Conservation (phyloP, 2,329 filamentous ascomycete species). For the Beauveria rudraprayagi region DNA sequence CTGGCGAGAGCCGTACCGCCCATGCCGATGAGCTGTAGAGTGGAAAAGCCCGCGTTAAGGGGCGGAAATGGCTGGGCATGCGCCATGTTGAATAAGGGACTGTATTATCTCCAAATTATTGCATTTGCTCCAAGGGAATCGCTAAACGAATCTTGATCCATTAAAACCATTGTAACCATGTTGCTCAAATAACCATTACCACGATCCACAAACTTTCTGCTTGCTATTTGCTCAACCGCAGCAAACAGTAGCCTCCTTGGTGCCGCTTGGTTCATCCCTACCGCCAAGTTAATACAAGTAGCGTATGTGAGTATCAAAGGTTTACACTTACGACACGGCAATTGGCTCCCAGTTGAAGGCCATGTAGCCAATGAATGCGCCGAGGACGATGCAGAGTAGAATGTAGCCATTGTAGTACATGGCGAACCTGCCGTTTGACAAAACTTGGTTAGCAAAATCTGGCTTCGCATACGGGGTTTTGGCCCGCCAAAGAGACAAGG, state of each 20-base stretch:
- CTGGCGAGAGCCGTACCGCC: not conserved
- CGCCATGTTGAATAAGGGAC: not conserved
- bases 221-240: conserved; percentile 25
- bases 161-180: not conserved
- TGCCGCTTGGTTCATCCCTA: conserved; percentile 25
- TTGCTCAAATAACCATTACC: too few relatives aligned
- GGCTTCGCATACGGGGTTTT: not conserved
- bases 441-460: conserved; percentile 5
- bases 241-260: conserved; percentile 32
- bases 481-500: not conserved
- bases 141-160: not conserved
- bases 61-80: too few relatives aligned
- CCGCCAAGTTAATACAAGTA: conserved; percentile 1
- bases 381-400: conserved; percentile 74
- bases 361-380: conserved; percentile 64
- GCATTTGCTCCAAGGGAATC: not conserved
- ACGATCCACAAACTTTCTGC: not conserved
- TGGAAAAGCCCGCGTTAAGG: not conserved
- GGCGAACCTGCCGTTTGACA: conserved; percentile 26
- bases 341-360: conserved; percentile 63
- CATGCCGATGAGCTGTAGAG: conserved; percentile 1
- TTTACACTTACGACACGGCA: conserved; percentile 19
- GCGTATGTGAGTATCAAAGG: not conserved
- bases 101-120: not conserved
- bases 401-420: conserved; percentile 65